Evolutionary conservation across 2,329 filamentous ascomycete genomes (phyloP).

Genomic region (Sclerotinia glacialis): DNA sequence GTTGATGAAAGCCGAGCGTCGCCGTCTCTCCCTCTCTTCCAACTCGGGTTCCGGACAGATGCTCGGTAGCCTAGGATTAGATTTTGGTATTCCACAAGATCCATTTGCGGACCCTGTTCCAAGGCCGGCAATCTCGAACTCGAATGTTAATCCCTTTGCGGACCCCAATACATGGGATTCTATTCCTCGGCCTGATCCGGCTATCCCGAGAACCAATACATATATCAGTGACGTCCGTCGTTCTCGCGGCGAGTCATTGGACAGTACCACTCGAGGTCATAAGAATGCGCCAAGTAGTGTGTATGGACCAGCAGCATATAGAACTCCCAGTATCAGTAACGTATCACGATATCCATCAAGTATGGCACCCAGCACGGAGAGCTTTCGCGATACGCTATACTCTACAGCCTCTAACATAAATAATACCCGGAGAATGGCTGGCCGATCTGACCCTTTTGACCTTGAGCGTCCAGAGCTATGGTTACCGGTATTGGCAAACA

Average conservation of each 20-base stretch:
- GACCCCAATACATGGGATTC: conserved; percentile 26
- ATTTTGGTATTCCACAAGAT: conserved; percentile 31
- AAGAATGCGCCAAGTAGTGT: conserved; percentile 36
- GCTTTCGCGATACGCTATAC: conserved; percentile 44
- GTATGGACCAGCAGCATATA: conserved; percentile 29
- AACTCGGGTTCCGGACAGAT: conserved; percentile 27
- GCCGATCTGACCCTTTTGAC: conserved; percentile 64
- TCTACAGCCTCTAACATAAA: conserved; percentile 39
- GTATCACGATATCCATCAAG: conserved; percentile 35
- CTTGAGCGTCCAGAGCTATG: conserved; percentile 55
- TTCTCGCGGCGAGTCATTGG: conserved; percentile 49
- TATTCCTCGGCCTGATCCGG: conserved; percentile 31
- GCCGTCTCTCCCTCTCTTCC: conserved; percentile 27
- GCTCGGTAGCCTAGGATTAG: conserved; percentile 34
- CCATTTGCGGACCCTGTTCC: conserved; percentile 34
- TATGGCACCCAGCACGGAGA: conserved; percentile 37
- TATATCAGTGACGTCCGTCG: conserved; percentile 50
- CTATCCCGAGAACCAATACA: conserved; percentile 40
- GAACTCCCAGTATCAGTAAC: conserved; percentile 26
- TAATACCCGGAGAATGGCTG: conserved; percentile 51
- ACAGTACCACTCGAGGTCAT: conserved; percentile 36
- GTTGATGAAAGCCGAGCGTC: conserved; percentile 32
- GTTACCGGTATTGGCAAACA: conserved; percentile 20
- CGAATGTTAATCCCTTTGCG: conserved; percentile 23
- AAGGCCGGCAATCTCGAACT: neutral